Conservation (phyloP, 257 asterid genomes). For the Salvia miltiorrhiza region DNA sequence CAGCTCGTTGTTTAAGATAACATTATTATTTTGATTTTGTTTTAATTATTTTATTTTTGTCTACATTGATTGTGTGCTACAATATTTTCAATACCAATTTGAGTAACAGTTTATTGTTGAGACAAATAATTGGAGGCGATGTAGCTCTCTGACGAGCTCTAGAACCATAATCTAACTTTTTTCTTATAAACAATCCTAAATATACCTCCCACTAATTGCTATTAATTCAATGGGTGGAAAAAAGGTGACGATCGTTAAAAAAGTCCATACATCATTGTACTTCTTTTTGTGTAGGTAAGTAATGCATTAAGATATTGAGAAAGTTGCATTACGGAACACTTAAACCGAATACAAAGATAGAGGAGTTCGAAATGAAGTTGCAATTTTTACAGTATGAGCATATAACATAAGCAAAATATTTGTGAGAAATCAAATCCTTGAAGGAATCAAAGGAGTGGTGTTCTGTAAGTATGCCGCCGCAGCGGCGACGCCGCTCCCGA, state of each 20-base stretch:
- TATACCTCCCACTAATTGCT: too few species aligned
- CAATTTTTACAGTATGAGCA: constrained; percentile 57
- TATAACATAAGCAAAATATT: constrained; percentile 15
- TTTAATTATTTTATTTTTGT: too few species aligned
- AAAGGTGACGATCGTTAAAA: not conserved
- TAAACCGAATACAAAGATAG: constrained; percentile 30
- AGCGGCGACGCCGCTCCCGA: constrained; percentile 93
- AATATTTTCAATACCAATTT: too few species aligned
- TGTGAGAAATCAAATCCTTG: constrained; percentile 64
- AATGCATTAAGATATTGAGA: not conserved
- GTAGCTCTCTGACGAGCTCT: too few species aligned
- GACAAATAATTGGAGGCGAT: too few species aligned
- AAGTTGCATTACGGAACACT: constrained; percentile 30
- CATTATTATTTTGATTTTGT: too few species aligned
- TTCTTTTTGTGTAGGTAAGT: not conserved
- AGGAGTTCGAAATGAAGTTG: constrained; percentile 20
- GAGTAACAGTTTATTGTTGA: too few species aligned
- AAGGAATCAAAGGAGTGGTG: constrained; percentile 84
- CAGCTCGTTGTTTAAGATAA: too few species aligned
- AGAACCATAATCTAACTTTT: too few species aligned
- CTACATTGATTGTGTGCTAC: too few species aligned
- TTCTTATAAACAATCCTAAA: too few species aligned
- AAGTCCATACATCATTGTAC: not conserved
- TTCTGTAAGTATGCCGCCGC: constrained; percentile 83
- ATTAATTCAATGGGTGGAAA: too few species aligned